Conservation (phyloP, 768 basidiomycete genomes). For the Trametopsis cervina region DNA sequence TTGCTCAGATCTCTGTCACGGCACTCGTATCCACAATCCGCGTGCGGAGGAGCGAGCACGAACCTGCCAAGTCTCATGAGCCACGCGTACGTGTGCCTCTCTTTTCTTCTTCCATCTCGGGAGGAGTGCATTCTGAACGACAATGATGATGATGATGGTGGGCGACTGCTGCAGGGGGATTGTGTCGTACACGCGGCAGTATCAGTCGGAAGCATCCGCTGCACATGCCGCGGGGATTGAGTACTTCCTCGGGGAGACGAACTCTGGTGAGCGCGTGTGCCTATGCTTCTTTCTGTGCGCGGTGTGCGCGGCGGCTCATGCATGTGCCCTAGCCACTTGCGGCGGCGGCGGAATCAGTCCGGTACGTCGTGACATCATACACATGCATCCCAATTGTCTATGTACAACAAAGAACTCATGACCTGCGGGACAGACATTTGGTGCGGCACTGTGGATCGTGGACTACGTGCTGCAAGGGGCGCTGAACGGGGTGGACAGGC, state of each 20-base stretch:
- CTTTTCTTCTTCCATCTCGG: not conserved
- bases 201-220: slow-evolving; percentile 26
- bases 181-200: slow-evolving; percentile 28
- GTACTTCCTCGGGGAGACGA: slow-evolving; percentile 34
- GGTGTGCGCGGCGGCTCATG: not conserved
- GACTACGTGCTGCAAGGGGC: slow-evolving; percentile 34
- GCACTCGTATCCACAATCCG: slow-evolving; percentile 33
- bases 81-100: slow-evolving; percentile 24
- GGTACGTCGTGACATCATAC: not conserved
- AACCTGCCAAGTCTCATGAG: slow-evolving; percentile 29
- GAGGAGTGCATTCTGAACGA: not conserved
- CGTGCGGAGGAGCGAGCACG: slow-evolving; percentile 30
- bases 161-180: slow-evolving; percentile 30
- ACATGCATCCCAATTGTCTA: not conserved
- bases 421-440: slow-evolving; percentile 29
- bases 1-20: slow-evolving; percentile 27
- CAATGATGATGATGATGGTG: not conserved
- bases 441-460: slow-evolving; percentile 34
- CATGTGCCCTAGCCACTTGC: slow-evolving; percentile 27
- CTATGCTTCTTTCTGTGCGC: not conserved
- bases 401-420: no score
- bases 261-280: slow-evolving; percentile 26
- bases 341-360: slow-evolving; percentile 35
- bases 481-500: slow-evolving; percentile 28
- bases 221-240: slow-evolving; percentile 26